These are phyloP conservation scores for Colletotrichum coccodes DNA, from an alignment of 2,329 filamentous ascomycete genomes.

Conservation along the genomic window DNA sequence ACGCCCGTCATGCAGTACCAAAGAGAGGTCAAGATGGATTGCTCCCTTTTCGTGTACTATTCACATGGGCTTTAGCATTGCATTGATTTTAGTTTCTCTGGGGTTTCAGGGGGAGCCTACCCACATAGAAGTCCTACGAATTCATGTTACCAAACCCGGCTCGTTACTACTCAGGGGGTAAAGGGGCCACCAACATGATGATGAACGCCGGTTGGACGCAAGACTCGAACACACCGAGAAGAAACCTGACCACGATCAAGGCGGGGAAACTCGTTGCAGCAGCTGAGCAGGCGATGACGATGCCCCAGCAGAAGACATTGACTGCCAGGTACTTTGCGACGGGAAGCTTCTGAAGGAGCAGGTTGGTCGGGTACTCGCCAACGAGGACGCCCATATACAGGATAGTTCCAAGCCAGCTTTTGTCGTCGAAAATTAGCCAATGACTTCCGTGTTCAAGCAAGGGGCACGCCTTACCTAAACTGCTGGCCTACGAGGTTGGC, in stretches of 20 bases:
- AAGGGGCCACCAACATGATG: slow-evolving; percentile 42
- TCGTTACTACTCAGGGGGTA: not conserved
- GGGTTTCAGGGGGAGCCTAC: not conserved
- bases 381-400: slow-evolving; percentile 67
- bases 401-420: slow-evolving; percentile 68
- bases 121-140: slow-evolving; percentile 50
- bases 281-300: slow-evolving; percentile 47
- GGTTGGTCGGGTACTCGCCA: slow-evolving; percentile 69
- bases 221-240: slow-evolving; percentile 35
- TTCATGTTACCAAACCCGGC: not conserved
- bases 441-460: too few relatives aligned
- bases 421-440: slow-evolving; percentile 55
- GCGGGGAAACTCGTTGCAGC: slow-evolving; percentile 25
- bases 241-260: slow-evolving; percentile 33
- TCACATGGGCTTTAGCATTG: not conserved
- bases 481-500: slow-evolving; percentile 55
- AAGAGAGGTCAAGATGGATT: slow-evolving; percentile 68
- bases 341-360: slow-evolving; percentile 58
- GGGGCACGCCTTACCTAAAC: not conserved
- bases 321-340: slow-evolving; percentile 14
- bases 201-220: slow-evolving; percentile 54
- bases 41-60: slow-evolving; percentile 59
- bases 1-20: slow-evolving; percentile 73
- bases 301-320: slow-evolving; percentile 55
- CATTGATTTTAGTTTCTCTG: not conserved